Evolutionary conservation across 352 stramenopile species (phyloP).

Genomic region (Pythium sukuiense): DNA sequence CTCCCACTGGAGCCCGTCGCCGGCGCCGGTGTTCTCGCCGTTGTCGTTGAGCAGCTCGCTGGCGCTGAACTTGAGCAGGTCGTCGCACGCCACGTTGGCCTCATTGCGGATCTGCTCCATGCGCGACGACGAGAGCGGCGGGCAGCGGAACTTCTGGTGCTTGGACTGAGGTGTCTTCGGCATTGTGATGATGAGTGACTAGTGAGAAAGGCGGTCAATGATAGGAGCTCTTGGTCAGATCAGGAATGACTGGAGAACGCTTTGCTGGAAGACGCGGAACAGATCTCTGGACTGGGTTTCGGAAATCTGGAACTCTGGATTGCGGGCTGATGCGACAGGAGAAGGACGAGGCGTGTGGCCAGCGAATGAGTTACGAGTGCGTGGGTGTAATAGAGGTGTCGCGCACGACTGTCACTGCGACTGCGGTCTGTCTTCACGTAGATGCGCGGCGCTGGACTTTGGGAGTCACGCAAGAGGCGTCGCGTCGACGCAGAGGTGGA

Average conservation of each 20-base stretch:
- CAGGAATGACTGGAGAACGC: neutral
- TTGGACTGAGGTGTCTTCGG: constrained; percentile 54
- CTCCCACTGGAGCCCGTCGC: constrained; percentile 67
- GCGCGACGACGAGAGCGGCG: constrained; percentile 56
- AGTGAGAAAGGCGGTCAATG: too few species aligned
- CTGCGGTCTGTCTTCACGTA: neutral
- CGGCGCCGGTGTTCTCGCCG: constrained; percentile 1
- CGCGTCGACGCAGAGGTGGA: neutral
- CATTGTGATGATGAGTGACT: constrained; percentile 10
- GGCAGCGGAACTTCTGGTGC: constrained; percentile 80
- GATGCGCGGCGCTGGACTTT: neutral
- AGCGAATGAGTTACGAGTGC: neutral
- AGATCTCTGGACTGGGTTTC: neutral
- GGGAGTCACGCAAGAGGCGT: neutral
- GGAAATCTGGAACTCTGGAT: neutral
- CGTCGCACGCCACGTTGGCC: constrained; percentile 73
- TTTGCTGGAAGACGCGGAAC: neutral
- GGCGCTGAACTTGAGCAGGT: constrained; percentile 72
- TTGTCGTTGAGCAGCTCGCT: constrained; percentile 38
- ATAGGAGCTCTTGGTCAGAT: neutral
- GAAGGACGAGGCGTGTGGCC: neutral
- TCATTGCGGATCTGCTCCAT: constrained; percentile 71
- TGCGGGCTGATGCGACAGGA: neutral
- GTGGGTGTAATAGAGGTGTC: too few species aligned
- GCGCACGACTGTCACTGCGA: too few species aligned